phyloP scores from a whole-genome alignment of 1,284 basidiomycete species.

The Ceratobasidium sp. region DNA sequence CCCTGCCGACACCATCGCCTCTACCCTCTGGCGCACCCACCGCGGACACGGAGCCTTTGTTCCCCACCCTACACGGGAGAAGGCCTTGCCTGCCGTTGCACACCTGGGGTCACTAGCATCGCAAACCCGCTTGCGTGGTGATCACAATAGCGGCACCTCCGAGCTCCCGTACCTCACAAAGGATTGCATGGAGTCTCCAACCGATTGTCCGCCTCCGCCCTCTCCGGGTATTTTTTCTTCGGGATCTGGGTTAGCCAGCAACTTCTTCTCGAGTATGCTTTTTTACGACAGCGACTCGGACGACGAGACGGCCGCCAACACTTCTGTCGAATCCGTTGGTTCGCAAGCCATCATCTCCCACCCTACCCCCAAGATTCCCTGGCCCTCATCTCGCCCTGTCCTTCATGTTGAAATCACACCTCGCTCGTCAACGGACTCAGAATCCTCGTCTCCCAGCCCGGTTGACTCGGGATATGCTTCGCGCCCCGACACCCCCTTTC shows the following conservation, averaged over 20 bases:
- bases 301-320: not conserved
- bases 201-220: not conserved
- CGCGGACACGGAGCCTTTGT: not conserved
- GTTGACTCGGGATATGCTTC: constrained; percentile 34
- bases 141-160: constrained; percentile 10
- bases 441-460: constrained; percentile 10
- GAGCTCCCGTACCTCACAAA: constrained; percentile 31
- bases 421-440: not conserved
- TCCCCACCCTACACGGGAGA: not conserved
- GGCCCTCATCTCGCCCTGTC: constrained; percentile 7
- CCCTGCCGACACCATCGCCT: constrained; percentile 6
- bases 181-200: not conserved
- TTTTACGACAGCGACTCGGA: constrained; percentile 16
- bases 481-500: constrained; percentile 20
- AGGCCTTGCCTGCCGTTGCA: not conserved
- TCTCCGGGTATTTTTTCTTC: not conserved
- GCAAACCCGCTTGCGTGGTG: not conserved
- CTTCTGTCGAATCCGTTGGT: not conserved
- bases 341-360: not conserved
- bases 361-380: not conserved
- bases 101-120: not conserved
- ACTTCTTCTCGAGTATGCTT: not conserved
- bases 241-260: not conserved
- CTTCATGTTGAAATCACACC: not conserved
- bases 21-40: constrained; percentile 18